Evolutionary conservation across 176 grass and related monocot species (phyloP), one percentile per base, ranked within the genome.

Genomic region (Elymus sibiricus): DNA sequence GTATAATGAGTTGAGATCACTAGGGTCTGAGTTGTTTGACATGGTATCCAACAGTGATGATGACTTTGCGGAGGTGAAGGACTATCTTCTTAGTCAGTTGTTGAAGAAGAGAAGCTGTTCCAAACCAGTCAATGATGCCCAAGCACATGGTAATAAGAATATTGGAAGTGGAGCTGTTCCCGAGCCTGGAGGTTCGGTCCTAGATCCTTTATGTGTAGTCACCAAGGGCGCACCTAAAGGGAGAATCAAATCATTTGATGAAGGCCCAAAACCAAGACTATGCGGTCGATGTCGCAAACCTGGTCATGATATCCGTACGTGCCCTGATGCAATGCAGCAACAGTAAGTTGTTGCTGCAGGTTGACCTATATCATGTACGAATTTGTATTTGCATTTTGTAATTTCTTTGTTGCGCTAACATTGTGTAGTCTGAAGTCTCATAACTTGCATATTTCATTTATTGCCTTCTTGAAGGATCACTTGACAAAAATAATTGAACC

Each of bases 171-270:
- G 28, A 66, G 14, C 1, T 38, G 5, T 6, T 39, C 13, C 10
- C 0, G 19, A 12, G 14, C 5, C 9, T 83, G 0, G 4, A 83
- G 15, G 24, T 14, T 42, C 21, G 3, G 44, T 70, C 26, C 9
- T 71, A 12, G 81, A 83, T 83, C 67, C 67, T 2, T 27, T 6
- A 0, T 25, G 11, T 61, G 51, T 38, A 22, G 51, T 17, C 34
- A 83, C 67, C 67, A 83, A 83, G 16, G 81, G 81, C 42, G 81
- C 67, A 61, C 49, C 81, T 28, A 73, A 32, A 66, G 64, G 34
- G 35, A 70, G 53, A 61, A 39, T 78, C 11, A 39, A 37, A 37
- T 3, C 32, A 38, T 78, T 59, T 35, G 31, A 60, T 61, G 32
- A 78, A 35, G 2, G 3, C 3, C 11, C 25, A 64, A 64, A 56